Percentiles rank a stretch among this genome's conserved stretches.
Evolutionary conservation across 805 yeast species (phyloP).

Genomic region (Metschnikowia baotianmanensis): DNA sequence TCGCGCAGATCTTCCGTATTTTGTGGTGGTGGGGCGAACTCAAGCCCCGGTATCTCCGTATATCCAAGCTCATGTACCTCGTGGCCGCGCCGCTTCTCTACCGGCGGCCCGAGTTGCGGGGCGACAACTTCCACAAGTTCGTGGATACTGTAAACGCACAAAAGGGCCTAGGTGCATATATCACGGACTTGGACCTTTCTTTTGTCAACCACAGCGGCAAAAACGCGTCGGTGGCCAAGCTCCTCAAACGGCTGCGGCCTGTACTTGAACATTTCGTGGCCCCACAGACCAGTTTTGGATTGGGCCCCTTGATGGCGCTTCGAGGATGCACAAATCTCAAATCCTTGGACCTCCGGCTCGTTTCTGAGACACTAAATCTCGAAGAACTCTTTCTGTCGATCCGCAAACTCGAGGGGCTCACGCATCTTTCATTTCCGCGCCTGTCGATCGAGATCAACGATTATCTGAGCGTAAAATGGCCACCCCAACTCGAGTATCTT

Average conservation of each 20-base stretch:
- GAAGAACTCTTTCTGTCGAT: conserved; percentile 78
- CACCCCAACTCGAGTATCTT: conserved; percentile 65
- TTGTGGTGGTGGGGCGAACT: conserved; percentile 29
- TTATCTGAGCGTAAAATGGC: conserved; percentile 64
- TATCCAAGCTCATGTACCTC: conserved; percentile 59
- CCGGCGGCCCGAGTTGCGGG: conserved; percentile 55
- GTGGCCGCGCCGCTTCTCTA: conserved; percentile 67
- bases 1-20: conserved; percentile 31
- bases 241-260: conserved; percentile 72
- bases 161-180: conserved; percentile 54
- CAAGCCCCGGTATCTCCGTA: conserved; percentile 51
- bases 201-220: conserved; percentile 86
- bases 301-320: conserved; percentile 81
- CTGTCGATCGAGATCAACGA: conserved; percentile 73
- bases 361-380: conserved; percentile 86
- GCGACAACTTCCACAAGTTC: conserved; percentile 68
- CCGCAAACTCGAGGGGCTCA: conserved; percentile 55
- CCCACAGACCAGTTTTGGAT: conserved; percentile 93
- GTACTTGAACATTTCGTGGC: conserved; percentile 72
- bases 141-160: conserved; percentile 62
- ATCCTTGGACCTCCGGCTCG: conserved; percentile 75
- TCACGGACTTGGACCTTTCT: conserved; percentile 68
- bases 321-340: conserved; percentile 63
- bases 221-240: conserved; percentile 82
- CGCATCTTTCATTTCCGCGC: conserved; percentile 82